Base-by-base conservation (phyloP, 768 basidiomycete species). In the Hypsizygus marmoreus region DNA sequence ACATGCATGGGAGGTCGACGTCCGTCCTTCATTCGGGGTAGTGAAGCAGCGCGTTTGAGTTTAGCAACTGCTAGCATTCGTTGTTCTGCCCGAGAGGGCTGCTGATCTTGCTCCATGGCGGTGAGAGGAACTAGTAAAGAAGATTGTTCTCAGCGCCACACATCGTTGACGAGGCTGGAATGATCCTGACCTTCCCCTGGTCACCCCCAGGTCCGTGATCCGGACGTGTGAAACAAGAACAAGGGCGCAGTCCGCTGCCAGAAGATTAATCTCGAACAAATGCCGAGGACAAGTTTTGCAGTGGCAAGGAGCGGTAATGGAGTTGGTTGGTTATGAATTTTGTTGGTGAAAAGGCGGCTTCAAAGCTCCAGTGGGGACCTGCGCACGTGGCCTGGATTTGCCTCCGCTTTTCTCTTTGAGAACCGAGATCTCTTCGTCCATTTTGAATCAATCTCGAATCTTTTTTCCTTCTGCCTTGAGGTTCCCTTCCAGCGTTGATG, bases 11-110 rank as follows among this genome's bases (percentile, higher is more conserved):
- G 89, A 0, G 91, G 92, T 32, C 93, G 75, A 44, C 92, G 72
- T 6, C 92, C 92, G 64, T 92, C 88, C 64, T 92, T 92, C 84
- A 90, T 90, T 50, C 93, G 78, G 28, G 93, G 94, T 22, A 95
- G 68, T 12, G 92, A 95, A 43, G 92, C 90, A 32, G 94, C 93
- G 56, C 94, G 84, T 69, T 88, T 93, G 53, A 97, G 81, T 70
- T 86, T 93, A 34, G 91, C 91, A 36, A 95, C 86, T 9, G 92
- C 89, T 43, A 82, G 80, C 61, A 91, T 89, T 49, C 94, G 84
- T 66, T 93, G 87, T 64, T 94, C 88, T 45, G 74, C 74, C 52
- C 67, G 68, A 36, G 72, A 71, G 20, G 67, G 77, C 71, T 71
- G 72, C 69, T 70, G 70, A 47, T 75, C 75, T 53, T 65, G 68